Evolutionary conservation across 495 filamentous ascomycete genomes (phyloP).

Genomic region (Usnea hakonensis): DNA sequence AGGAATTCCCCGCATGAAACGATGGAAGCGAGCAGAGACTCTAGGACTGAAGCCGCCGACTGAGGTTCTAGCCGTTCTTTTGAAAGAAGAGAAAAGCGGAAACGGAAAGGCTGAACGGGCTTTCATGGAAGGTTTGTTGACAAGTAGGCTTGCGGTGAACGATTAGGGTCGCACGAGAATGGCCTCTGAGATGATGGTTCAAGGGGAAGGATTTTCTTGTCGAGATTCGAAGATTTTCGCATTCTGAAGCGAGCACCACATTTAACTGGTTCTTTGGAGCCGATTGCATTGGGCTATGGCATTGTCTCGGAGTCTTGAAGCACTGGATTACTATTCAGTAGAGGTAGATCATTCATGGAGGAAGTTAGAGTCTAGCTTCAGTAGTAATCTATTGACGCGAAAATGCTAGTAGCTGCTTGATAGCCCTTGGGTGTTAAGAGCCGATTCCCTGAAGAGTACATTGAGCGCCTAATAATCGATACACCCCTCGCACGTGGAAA

Average conservation of each 20-base stretch:
- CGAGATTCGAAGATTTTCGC: not conserved
- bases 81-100: slow-evolving; percentile 58
- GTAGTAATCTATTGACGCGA: not conserved
- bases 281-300: not conserved
- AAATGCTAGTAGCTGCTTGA: not conserved
- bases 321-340: not conserved
- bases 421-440: not conserved
- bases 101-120: slow-evolving; percentile 50
- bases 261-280: not conserved
- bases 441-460: not conserved
- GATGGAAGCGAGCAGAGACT: slow-evolving; percentile 78
- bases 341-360: not conserved
- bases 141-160: slow-evolving; percentile 5
- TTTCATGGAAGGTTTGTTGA: slow-evolving; percentile 75
- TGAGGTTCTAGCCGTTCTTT: slow-evolving; percentile 80
- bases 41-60: slow-evolving; percentile 78
- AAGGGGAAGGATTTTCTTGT: not conserved
- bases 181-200: not conserved
- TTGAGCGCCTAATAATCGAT: not conserved
- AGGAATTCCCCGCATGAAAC: slow-evolving; percentile 69
- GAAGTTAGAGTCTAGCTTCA: not conserved
- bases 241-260: not conserved
- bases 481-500: not conserved
- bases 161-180: not conserved
- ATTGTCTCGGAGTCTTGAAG: not conserved